Evolutionary conservation across 73 alveolate genomes (phyloP).

Genomic region (Uronychia setigera): DNA sequence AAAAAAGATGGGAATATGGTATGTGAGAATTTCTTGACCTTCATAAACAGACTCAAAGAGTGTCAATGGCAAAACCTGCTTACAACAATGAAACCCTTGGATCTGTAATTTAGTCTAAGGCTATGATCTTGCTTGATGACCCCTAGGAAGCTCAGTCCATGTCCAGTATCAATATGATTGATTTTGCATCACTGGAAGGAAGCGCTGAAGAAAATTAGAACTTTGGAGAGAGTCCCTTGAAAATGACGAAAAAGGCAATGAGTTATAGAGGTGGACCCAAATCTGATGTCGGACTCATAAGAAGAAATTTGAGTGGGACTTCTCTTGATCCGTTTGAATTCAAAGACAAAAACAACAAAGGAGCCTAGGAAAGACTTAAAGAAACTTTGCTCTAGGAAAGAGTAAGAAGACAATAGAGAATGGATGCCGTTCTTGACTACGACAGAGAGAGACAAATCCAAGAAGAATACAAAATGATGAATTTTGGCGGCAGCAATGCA

Average conservation of each 20-base stretch:
- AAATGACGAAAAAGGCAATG: not conserved
- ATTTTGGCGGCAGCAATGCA: not conserved
- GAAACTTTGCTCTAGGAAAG: not conserved
- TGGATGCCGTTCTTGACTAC: not conserved
- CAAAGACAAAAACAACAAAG: not conserved
- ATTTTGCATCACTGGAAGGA: not conserved
- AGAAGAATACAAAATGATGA: not conserved
- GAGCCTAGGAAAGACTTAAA: not conserved
- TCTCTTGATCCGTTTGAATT: not conserved
- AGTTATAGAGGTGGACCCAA: not conserved
- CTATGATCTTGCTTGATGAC: not conserved
- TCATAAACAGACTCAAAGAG: not conserved
- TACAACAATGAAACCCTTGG: not conserved
- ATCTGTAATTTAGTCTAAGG: not conserved
- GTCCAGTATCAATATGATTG: not conserved
- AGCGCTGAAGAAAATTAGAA: not conserved
- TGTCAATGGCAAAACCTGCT: not conserved
- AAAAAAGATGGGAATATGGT: not conserved
- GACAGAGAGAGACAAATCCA: not conserved
- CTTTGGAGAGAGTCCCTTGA: not conserved
- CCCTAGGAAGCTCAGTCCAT: not conserved
- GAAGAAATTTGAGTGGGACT: not conserved
- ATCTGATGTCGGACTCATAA: not conserved
- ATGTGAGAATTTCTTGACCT: too few relatives aligned
- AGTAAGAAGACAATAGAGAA: not conserved